Evolutionary conservation across 352 stramenopile genomes (phyloP).

Genomic region (Phytophthora podocarpi): DNA sequence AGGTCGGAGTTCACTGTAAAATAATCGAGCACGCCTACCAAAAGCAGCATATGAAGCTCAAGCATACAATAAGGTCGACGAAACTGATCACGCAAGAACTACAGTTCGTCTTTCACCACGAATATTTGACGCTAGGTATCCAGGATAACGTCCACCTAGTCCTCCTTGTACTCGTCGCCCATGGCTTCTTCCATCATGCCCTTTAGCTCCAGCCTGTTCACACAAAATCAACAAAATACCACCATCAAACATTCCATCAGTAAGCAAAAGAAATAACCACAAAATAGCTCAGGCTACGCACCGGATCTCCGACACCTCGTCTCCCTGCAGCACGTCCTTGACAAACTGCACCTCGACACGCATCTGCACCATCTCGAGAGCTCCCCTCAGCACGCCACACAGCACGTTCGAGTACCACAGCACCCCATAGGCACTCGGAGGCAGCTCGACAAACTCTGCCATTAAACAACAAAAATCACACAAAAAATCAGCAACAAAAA

Average conservation of each 20-base stretch:
- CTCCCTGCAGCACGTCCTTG: slow-evolving; percentile 85
- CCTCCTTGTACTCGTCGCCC: slow-evolving; percentile 90
- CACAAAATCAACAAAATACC: too few relatives aligned
- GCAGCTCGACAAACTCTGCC: slow-evolving; percentile 91
- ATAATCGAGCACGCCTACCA: too few relatives aligned
- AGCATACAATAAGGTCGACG: neutral
- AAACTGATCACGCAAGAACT: neutral
- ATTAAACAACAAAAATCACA: neutral
- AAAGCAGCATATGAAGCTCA: neutral
- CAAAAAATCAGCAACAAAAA: neutral
- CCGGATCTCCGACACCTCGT: slow-evolving; percentile 88
- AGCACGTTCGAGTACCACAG: slow-evolving; percentile 98
- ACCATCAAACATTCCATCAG: slow-evolving; percentile 1
- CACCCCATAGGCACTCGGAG: slow-evolving; percentile 83
- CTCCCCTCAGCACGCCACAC: slow-evolving; percentile 95
- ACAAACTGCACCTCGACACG: slow-evolving; percentile 84
- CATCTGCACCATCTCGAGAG: slow-evolving; percentile 96
- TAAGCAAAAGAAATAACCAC: neutral
- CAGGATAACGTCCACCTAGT: too few relatives aligned
- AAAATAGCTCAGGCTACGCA: slow-evolving; percentile 24
- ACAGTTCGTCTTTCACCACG: neutral
- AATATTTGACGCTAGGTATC: too few relatives aligned
- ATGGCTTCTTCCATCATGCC: slow-evolving; percentile 91
- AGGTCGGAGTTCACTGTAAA: too few relatives aligned
- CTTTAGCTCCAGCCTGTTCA: slow-evolving; percentile 75